Evolutionary conservation across 2,329 filamentous ascomycete genomes (phyloP).

Genomic region (Huntiella moniliformis): DNA sequence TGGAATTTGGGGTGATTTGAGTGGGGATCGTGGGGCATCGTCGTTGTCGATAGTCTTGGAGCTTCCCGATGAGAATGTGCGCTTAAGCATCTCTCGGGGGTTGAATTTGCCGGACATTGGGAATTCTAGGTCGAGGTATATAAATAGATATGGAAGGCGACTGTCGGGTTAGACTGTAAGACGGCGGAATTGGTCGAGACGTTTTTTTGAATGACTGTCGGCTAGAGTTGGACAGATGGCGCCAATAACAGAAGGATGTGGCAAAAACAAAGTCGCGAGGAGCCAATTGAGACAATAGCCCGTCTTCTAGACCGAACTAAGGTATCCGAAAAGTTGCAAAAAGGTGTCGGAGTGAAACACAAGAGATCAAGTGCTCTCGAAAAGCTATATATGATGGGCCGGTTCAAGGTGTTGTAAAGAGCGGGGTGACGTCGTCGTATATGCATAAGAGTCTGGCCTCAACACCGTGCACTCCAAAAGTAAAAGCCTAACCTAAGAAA

Average conservation of each 20-base stretch:
- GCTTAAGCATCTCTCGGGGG: constrained; percentile 7
- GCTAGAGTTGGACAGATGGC: too few species aligned
- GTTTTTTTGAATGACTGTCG: too few species aligned
- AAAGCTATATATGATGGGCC: too few species aligned
- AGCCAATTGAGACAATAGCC: too few species aligned
- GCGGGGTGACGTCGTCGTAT: neutral
- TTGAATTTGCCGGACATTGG: constrained; percentile 8
- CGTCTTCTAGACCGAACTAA: too few species aligned
- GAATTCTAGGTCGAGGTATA: neutral
- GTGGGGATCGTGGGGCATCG: constrained; percentile 1
- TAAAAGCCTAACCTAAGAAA: too few species aligned
- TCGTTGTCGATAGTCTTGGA: constrained; percentile 2
- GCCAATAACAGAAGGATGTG: too few species aligned
- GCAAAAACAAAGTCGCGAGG: too few species aligned
- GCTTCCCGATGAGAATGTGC: constrained; percentile 7
- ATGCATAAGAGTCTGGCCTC: neutral
- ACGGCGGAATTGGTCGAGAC: too few species aligned
- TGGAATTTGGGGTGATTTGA: neutral
- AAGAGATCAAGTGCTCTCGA: too few species aligned
- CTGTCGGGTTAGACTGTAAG: neutral
- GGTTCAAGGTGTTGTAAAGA: neutral
- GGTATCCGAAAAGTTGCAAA: too few species aligned
- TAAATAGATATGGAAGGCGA: neutral
- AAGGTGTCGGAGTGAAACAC: too few species aligned
- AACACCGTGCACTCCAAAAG: neutral